Percentiles rank a stretch among this genome's conserved stretches.
These are phyloP conservation scores for Striga asiatica DNA, from an alignment of 257 asterid genomes.

Conservation along the genomic window DNA sequence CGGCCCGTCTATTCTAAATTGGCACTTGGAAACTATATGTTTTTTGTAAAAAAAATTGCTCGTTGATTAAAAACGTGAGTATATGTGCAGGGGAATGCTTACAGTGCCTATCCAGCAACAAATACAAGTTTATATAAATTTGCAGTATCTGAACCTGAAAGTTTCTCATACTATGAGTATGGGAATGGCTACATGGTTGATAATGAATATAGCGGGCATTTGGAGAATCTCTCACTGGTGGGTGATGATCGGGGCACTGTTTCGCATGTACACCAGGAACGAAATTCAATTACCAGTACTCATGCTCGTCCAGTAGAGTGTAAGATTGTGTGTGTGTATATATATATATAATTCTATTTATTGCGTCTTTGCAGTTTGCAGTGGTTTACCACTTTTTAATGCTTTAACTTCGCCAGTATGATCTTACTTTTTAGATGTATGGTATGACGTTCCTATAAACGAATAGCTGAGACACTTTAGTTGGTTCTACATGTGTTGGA, in stretches of 20 bases:
- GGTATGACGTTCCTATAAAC: too few relatives aligned
- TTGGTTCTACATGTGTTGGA: too few relatives aligned
- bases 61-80: background rate
- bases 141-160: constrained; percentile 62
- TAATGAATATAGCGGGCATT: constrained; percentile 33
- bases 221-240: constrained; percentile 33
- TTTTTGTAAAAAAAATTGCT: background rate
- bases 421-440: too few relatives aligned
- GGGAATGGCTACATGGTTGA: constrained; percentile 45
- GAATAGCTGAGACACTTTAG: too few relatives aligned
- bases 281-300: constrained; percentile 28
- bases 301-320: constrained; percentile 51
- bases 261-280: constrained; percentile 31
- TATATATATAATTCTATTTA: background rate
- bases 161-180: constrained; percentile 54
- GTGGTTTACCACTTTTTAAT: too few relatives aligned
- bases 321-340: constrained; percentile 29
- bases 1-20: background rate
- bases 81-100: constrained; percentile 53
- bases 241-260: constrained; percentile 35
- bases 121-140: constrained; percentile 55
- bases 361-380: constrained; percentile 6
- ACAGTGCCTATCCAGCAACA: constrained; percentile 44
- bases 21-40: background rate
- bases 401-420: too few relatives aligned